Evolutionary conservation across 2,329 filamentous ascomycete genomes (phyloP).

Genomic region (Thielaviopsis musarum): DNA sequence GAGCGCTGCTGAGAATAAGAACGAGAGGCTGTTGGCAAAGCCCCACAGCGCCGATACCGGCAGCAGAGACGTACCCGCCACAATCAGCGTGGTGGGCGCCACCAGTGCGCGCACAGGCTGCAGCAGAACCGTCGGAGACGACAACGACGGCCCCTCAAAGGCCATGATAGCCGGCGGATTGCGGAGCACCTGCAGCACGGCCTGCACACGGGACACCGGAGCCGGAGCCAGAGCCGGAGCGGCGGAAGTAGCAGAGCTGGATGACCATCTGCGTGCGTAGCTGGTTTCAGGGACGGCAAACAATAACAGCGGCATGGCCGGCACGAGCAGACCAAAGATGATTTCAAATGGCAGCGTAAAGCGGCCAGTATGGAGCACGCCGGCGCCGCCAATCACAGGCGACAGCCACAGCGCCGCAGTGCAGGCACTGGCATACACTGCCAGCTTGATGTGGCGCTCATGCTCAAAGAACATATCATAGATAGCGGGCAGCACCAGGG

Average conservation of each 20-base stretch:
- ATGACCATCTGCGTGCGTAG: conserved; percentile 26
- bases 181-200: neutral
- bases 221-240: neutral
- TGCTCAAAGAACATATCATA: conserved; percentile 43
- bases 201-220: conserved; percentile 13
- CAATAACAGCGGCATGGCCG: conserved; percentile 30
- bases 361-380: conserved; percentile 24
- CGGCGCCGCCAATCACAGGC: conserved; percentile 34
- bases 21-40: conserved; percentile 26
- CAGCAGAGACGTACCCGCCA: conserved; percentile 28
- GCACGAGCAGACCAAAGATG: conserved; percentile 29
- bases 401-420: conserved; percentile 34
- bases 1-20: conserved; percentile 29
- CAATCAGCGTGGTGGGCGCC: conserved; percentile 32
- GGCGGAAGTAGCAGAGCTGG: neutral
- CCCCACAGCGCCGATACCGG: conserved; percentile 32
- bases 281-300: conserved; percentile 35
- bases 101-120: conserved; percentile 30
- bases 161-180: conserved; percentile 16
- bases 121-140: conserved; percentile 20
- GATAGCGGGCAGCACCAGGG: conserved; percentile 33
- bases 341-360: conserved; percentile 35
- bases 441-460: conserved; percentile 28
- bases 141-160: conserved; percentile 18
- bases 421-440: conserved; percentile 28